Base-by-base conservation (phyloP, 2,329 filamentous ascomycete genomes). In the Paraphaeosphaeria sporulosa region DNA sequence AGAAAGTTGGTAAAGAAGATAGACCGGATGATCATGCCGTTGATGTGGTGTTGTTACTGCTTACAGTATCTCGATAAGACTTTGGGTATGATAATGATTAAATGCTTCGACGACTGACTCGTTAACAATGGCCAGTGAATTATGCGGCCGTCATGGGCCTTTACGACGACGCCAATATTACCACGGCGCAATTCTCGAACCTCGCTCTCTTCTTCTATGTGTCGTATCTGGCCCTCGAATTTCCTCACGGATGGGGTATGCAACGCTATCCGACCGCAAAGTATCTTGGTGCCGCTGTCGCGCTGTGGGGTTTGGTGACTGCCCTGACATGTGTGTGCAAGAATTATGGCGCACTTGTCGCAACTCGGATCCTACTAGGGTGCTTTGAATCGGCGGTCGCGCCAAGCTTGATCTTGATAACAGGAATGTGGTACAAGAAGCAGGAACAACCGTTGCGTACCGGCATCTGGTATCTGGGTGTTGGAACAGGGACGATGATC, bases 391-490 rank as follows among this genome's bases (percentile, higher is more conserved):
- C 69, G 12, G 64, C 69, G 9, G 65, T 72, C n/a, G 66, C 64
- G 1, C 87, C 87, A 1, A 83, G 82, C 0, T 87, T 89, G 61
- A 87, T 90, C 80, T 74, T 90, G 1, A 86, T 90, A 38, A 89
- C 87, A 0, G 83, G 82, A 4, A 89, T 89, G 86, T 90, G 86
- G 83, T 87, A 89, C 65, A 89, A 87, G 1, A 80, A 87, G 10
- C 79, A 81, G 3, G 85, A 90, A 66, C 88, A 90, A 66, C 87
- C 88, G 0, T 79, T 86, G 2, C 80, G 87, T 0, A 87, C 68
- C 1, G 68, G 68, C 6, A 64, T 71, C 40, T 71, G 69, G 69
- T 73, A 71, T 58, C 81, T 83, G 0, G 86, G 84, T 32, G 87
- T 87, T 50, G 87, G 69, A 1, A 61, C 54, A 1, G 68, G 87